These are phyloP conservation scores for Amaranthus cruentus DNA, from an alignment of 148 eudicot genomes.

Conservation along the genomic window DNA sequence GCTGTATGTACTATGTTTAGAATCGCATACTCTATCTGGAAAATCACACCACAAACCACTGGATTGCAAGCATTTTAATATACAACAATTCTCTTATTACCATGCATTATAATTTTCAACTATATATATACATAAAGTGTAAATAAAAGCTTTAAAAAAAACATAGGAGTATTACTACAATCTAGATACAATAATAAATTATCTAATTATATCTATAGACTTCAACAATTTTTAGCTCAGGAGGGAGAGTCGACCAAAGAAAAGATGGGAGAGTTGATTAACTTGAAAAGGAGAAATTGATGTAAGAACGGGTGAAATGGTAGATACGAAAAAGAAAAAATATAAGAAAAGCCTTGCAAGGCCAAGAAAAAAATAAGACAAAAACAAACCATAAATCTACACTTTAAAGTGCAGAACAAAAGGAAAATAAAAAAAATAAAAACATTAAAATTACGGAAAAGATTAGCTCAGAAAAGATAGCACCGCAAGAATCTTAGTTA, in stretches of 20 bases:
- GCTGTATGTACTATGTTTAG: too few species aligned
- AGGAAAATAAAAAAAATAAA: not conserved
- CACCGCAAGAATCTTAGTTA: constrained; percentile 15
- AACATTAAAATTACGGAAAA: not conserved
- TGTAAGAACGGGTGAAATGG: not conserved
- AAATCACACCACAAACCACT: too few species aligned
- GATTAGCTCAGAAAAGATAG: constrained; percentile 42
- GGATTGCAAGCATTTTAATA: too few species aligned
- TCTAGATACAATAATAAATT: not conserved
- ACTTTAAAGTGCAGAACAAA: not conserved
- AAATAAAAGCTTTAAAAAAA: too few species aligned
- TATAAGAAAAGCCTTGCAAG: constrained; percentile 47
- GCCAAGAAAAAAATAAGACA: constrained; percentile 47
- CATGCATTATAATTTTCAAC: too few species aligned
- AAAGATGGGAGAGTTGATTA: constrained; percentile 24
- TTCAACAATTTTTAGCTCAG: constrained; percentile 31
- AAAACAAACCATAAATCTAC: not conserved
- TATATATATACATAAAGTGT: too few species aligned
- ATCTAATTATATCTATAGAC: not conserved
- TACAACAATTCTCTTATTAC: too few species aligned
- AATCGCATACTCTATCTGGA: too few species aligned
- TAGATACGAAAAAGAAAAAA: not conserved
- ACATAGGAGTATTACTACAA: too few species aligned
- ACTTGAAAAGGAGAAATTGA: not conserved
- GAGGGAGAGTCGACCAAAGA: constrained; percentile 33